Evolutionary conservation across 352 stramenopile species (phyloP).

Genomic region (Hyaloperonospora arabidopsidis): DNA sequence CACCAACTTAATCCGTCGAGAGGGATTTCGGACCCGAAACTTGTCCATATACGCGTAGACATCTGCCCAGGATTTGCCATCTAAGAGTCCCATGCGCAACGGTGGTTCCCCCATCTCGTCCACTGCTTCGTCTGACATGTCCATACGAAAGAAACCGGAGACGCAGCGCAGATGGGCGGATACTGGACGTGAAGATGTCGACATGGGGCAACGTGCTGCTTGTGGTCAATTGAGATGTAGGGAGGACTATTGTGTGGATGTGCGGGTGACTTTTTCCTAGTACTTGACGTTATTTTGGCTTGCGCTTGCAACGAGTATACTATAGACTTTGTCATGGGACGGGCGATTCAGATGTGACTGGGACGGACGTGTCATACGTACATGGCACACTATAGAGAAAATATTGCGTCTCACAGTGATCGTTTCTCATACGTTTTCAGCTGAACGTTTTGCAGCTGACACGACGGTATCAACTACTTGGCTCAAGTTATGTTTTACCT

Average conservation of each 20-base stretch:
- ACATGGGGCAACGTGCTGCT: neutral
- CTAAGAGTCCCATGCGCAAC: constrained; percentile 35
- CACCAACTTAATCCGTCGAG: constrained; percentile 36
- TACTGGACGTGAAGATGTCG: constrained; percentile 1
- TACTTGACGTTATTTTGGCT: neutral
- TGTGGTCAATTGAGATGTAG: too few species aligned
- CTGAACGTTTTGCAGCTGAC: too few species aligned
- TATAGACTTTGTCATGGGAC: too few species aligned
- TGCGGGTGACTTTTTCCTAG: too few species aligned
- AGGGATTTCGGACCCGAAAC: constrained; percentile 19
- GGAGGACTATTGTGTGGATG: too few species aligned
- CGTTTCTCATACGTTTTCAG: too few species aligned
- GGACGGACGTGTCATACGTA: too few species aligned
- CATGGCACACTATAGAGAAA: too few species aligned
- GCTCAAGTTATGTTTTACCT: too few species aligned
- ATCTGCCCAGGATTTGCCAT: constrained; percentile 34
- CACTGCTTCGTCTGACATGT: constrained; percentile 24
- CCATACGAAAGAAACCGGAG: constrained; percentile 40
- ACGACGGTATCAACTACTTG: too few species aligned
- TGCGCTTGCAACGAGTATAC: neutral
- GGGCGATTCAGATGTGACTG: too few species aligned
- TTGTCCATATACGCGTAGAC: constrained; percentile 30
- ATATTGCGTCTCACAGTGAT: too few species aligned
- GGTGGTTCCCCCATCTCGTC: constrained; percentile 29
- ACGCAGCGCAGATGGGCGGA: constrained; percentile 23